Evolutionary conservation across 129 eudicot genomes (phyloP).

Genomic region (Flaveria trinervia): DNA sequence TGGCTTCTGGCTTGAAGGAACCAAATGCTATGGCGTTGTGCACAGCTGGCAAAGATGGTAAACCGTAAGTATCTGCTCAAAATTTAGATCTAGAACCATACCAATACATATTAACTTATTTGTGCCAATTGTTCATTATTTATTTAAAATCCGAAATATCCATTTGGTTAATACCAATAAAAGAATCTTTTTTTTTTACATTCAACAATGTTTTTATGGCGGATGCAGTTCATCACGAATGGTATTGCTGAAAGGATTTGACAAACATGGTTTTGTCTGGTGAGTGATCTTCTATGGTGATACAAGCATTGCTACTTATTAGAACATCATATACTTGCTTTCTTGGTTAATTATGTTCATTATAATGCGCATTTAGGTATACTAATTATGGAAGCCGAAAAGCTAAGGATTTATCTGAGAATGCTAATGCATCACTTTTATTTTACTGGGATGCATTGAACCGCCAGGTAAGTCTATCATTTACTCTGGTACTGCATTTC

Average conservation of each 20-base stretch:
- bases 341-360: constrained; percentile 1
- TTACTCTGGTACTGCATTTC: not conserved
- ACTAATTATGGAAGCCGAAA: constrained; percentile 90
- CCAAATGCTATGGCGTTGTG: constrained; percentile 96
- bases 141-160: not conserved
- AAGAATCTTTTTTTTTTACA: not conserved
- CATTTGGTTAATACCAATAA: not conserved
- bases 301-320: constrained; percentile 16
- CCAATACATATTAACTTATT: not conserved
- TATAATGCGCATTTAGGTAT: constrained; percentile 53
- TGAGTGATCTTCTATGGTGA: constrained; percentile 40
- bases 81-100: not conserved
- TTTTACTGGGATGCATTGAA: constrained; percentile 89
- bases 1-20: constrained; percentile 79
- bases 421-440: constrained; percentile 78
- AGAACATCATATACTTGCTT: not conserved
- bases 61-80: constrained; percentile 58
- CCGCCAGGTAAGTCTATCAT: constrained; percentile 59
- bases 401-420: constrained; percentile 77
- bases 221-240: constrained; percentile 86
- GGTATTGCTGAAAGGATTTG: constrained; percentile 95
- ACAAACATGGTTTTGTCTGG: constrained; percentile 95
- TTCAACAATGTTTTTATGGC: constrained; percentile 16
- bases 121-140: not conserved
- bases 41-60: constrained; percentile 75